These are phyloP conservation scores for Trametes cingulata DNA, from an alignment of 768 basidiomycete genomes.

Conservation along the genomic window DNA sequence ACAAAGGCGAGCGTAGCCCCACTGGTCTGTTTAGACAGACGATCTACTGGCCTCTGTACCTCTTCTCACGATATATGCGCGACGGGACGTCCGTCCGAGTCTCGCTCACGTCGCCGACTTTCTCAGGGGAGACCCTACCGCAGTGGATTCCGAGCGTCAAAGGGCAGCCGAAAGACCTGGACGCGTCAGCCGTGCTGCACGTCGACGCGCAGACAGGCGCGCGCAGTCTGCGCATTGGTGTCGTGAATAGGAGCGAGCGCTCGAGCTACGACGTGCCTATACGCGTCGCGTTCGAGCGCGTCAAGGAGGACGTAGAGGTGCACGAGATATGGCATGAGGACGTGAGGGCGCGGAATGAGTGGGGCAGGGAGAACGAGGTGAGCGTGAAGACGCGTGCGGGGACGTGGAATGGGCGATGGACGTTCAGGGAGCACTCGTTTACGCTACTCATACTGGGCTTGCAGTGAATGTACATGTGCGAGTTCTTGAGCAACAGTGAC, in stretches of 20 bases:
- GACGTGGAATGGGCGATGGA: conserved; percentile 38
- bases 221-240: conserved; percentile 46
- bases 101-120: conserved; percentile 38
- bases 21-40: conserved; percentile 45
- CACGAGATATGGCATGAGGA: conserved; percentile 55
- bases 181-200: conserved; percentile 49
- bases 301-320: conserved; percentile 35
- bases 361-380: conserved; percentile 38
- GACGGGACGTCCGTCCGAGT: conserved; percentile 45
- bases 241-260: conserved; percentile 51
- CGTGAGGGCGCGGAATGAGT: conserved; percentile 44
- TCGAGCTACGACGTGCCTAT: conserved; percentile 36
- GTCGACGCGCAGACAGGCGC: conserved; percentile 22
- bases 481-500: no score
- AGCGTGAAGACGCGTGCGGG: conserved; percentile 38
- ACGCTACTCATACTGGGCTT: conserved; percentile 24
- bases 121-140: conserved; percentile 51
- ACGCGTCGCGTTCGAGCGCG: conserved; percentile 38
- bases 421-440: conserved; percentile 50
- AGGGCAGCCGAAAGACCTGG: conserved; percentile 44
- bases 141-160: conserved; percentile 48
- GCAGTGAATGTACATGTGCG: neutral
- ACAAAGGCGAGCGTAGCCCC: conserved; percentile 36
- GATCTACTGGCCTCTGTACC: conserved; percentile 51
- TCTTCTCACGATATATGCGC: conserved; percentile 60